Conservation (phyloP, 1,284 basidiomycete species). For the Mycocalia duriaeana region DNA sequence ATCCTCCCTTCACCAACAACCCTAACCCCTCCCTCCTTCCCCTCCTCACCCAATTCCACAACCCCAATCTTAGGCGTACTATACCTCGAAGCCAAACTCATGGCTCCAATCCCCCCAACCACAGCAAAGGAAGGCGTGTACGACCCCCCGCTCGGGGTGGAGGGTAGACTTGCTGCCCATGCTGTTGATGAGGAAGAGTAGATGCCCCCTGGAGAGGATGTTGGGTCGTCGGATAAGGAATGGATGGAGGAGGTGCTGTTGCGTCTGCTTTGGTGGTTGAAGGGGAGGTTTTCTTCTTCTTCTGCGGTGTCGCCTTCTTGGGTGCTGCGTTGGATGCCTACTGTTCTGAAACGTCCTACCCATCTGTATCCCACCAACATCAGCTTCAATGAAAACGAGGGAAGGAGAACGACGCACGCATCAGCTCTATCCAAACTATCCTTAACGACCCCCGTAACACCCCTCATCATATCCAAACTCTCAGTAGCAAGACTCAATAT, state of each 20-base stretch:
- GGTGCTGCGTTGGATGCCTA: slow-evolving; percentile 62
- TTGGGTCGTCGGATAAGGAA: background rate
- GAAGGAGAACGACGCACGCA: slow-evolving; percentile 49
- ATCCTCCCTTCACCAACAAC: background rate
- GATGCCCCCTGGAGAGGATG: slow-evolving; percentile 1
- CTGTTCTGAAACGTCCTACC: slow-evolving; percentile 72
- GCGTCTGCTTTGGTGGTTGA: slow-evolving; percentile 4
- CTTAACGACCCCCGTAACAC: slow-evolving; percentile 81
- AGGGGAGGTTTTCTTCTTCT: slow-evolving; percentile 6
- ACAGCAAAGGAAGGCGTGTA: slow-evolving; percentile 15
- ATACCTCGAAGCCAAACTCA: slow-evolving; percentile 26
- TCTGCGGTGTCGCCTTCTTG: slow-evolving; percentile 19
- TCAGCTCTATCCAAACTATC: slow-evolving; percentile 88
- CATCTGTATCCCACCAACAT: slow-evolving; percentile 39
- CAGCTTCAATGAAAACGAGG: background rate
- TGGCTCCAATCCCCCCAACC: slow-evolving; percentile 23
- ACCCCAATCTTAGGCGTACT: background rate
- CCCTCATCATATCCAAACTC: slow-evolving; percentile 86
- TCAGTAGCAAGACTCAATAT: slow-evolving; percentile 85
- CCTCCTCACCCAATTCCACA: background rate
- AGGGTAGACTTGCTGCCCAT: slow-evolving; percentile 25
- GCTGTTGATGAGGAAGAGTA: slow-evolving; percentile 14
- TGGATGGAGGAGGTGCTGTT: slow-evolving; percentile 7
- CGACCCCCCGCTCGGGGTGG: slow-evolving; percentile 26
- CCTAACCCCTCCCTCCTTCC: background rate